phyloP scores from a whole-genome alignment of 805 yeast species.

The Tetrapisispora taiwanensis region DNA sequence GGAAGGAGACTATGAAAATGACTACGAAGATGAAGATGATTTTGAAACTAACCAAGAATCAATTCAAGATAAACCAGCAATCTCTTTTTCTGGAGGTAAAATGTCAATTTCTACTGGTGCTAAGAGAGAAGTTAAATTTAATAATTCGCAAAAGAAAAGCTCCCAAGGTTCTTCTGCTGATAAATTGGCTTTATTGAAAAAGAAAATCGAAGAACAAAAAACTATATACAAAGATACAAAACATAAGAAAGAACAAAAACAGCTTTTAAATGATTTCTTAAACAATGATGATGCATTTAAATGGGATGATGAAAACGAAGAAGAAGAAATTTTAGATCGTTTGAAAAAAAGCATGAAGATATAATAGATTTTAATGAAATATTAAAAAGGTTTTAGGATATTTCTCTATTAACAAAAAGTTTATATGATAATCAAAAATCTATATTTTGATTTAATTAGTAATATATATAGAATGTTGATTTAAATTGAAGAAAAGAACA shows the following conservation, averaged over 20 bases:
- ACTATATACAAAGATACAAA: constrained; percentile 14
- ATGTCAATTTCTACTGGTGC: background rate
- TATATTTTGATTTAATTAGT: too few relatives aligned
- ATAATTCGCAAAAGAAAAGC: background rate
- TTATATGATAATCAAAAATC: too few relatives aligned
- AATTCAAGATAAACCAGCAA: background rate
- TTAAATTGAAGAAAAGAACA: background rate
- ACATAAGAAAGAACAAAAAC: constrained; percentile 22
- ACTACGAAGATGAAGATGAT: background rate
- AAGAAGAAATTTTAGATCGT: constrained; percentile 16
- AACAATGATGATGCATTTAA: constrained; percentile 18
- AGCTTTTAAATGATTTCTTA: constrained; percentile 21
- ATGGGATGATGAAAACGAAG: constrained; percentile 27
- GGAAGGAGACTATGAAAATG: background rate
- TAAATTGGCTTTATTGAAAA: constrained; percentile 17
- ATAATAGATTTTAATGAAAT: background rate
- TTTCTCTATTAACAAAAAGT: too few relatives aligned
- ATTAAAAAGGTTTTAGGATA: too few relatives aligned
- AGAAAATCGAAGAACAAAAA: constrained; percentile 26
- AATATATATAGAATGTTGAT: background rate
- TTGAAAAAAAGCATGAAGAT: constrained; percentile 10
- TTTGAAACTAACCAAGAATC: background rate
- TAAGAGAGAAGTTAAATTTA: background rate
- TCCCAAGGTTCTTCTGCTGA: background rate
- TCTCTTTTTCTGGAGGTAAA: constrained; percentile 2